A percentile compares a stretch with the other conserved stretches of the same genome.
phyloP scores from a whole-genome alignment of 768 basidiomycete genomes.

The Tricholoma saponaceum region DNA sequence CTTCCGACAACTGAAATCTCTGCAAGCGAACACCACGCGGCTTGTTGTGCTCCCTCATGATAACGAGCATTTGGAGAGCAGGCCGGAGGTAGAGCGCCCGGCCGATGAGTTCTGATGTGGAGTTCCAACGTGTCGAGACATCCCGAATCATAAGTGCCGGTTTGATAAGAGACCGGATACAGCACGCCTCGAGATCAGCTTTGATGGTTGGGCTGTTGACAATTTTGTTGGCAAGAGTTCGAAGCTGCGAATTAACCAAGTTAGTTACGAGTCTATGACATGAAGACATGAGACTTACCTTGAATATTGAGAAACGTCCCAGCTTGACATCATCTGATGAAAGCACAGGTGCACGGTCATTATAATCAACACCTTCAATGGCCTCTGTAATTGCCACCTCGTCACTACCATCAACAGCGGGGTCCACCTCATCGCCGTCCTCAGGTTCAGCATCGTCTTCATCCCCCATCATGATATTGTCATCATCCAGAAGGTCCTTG shows the following conservation, averaged over 20 bases:
- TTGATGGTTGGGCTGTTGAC: conserved; percentile 13
- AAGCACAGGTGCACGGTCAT: neutral
- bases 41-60: conserved; percentile 13
- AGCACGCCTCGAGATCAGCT: conserved; percentile 11
- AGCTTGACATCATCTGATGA: neutral
- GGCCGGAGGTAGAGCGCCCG: conserved; percentile 10
- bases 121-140: conserved; percentile 20
- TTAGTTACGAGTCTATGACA: conserved; percentile 3
- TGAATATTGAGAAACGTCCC: neutral
- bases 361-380: neutral
- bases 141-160: conserved; percentile 13
- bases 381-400: neutral
- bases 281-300: neutral
- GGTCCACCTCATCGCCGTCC: neutral
- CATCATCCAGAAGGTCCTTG: neutral
- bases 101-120: conserved; percentile 13
- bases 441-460: neutral
- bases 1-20: conserved; percentile 10
- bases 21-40: conserved; percentile 10
- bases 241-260: conserved; percentile 9
- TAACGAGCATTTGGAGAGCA: conserved; percentile 16
- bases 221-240: conserved; percentile 17
- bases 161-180: conserved; percentile 1
- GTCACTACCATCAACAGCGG: neutral
- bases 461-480: neutral